A percentile compares a stretch with the other conserved stretches of the same genome.
Evolutionary conservation across 129 eudicot genomes (phyloP).

Genomic region (Silybum marianum): DNA sequence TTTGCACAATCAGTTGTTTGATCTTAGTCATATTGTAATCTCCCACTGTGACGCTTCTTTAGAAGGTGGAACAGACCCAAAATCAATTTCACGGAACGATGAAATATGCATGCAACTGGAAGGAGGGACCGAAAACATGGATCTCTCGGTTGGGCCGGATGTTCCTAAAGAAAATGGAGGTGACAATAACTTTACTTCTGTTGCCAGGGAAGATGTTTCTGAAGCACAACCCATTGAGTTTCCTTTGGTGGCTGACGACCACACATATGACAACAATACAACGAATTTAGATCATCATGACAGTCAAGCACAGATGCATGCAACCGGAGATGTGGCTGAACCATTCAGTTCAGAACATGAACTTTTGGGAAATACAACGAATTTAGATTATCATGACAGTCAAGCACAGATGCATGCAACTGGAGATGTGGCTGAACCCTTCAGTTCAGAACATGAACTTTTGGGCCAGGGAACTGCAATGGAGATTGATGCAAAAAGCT

Average conservation of each 20-base stretch:
- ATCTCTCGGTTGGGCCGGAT: slow-evolving; percentile 14
- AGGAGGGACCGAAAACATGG: slow-evolving; percentile 17
- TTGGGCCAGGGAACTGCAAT: slow-evolving; percentile 35
- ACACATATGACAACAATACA: slow-evolving; percentile 28
- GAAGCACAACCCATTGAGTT: slow-evolving; percentile 32
- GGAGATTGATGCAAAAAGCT: slow-evolving; percentile 37
- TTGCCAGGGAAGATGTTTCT: slow-evolving; percentile 23
- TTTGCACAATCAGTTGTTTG: slow-evolving; percentile 60
- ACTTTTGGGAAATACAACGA: neutral
- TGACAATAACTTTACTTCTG: slow-evolving; percentile 25
- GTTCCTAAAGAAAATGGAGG: slow-evolving; percentile 29
- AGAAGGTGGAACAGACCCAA: slow-evolving; percentile 30
- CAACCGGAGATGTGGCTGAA: slow-evolving; percentile 32
- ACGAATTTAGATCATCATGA: slow-evolving; percentile 17
- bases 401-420: slow-evolving; percentile 30
- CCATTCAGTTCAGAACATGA: slow-evolving; percentile 22
- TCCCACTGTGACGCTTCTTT: slow-evolving; percentile 31
- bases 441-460: slow-evolving; percentile 32
- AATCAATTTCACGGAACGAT: slow-evolving; percentile 27
- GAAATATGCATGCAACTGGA: slow-evolving; percentile 20
- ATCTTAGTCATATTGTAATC: slow-evolving; percentile 51
- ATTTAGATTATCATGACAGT: slow-evolving; percentile 22
- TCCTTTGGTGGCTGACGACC: slow-evolving; percentile 29
- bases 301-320: slow-evolving; percentile 28
- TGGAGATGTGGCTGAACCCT: slow-evolving; percentile 31